Evolutionary conservation across 495 filamentous ascomycete species (phyloP), one percentile per base, ranked within the genome.

Genomic region (Tetracladium marchalianum): DNA sequence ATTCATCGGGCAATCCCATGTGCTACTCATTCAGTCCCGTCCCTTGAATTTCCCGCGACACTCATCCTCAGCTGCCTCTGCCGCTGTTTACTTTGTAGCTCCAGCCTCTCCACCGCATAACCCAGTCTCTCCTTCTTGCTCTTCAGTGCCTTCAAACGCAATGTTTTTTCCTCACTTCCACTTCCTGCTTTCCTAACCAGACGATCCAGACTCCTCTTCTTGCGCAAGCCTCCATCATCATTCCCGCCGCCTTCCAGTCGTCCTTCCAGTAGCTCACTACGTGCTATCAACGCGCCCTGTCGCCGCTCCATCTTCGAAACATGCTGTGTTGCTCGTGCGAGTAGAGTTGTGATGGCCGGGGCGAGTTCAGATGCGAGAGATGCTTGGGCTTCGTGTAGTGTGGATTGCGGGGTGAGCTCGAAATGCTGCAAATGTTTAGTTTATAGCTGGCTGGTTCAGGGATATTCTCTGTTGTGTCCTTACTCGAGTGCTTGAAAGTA

Each of bases 41-140:
- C 12, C 12, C 39, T 52, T 41, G 45, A 13, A 35, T 43, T 41
- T 41, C 50, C 57, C 43, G 50, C 54, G 51, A 89, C 82, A 60
- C 84, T 88, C 81, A 82, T 87, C 64, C 85, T 75, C 66, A 90
- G 61, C 60, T 89, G 83, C 52, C 85, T 72, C 66, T 88, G 76
- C 61, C 72, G 64, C 66, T 85, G 75, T 42, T 60, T 70, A 46
- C 66, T 70, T 64, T 90, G 83, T 62, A 90, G 57, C 56, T 73
- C 70, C 62, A 90, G 57, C 43, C 83, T 70, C 57, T 85, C 82
- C 35, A 90, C 80, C 32, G 81, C 84, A 71, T 86, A 88, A 50
- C 79, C 74, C 53, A 89, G 62, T 47, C 85, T 66, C 61, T 89
- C 83, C 64, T 86, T 88, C 73, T 85, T 88, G 62, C 75, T 73